Evolutionary conservation across 2,329 filamentous ascomycete genomes (phyloP), one percentile per base, ranked within the genome.

Genomic region (Colletotrichum sp.): DNA sequence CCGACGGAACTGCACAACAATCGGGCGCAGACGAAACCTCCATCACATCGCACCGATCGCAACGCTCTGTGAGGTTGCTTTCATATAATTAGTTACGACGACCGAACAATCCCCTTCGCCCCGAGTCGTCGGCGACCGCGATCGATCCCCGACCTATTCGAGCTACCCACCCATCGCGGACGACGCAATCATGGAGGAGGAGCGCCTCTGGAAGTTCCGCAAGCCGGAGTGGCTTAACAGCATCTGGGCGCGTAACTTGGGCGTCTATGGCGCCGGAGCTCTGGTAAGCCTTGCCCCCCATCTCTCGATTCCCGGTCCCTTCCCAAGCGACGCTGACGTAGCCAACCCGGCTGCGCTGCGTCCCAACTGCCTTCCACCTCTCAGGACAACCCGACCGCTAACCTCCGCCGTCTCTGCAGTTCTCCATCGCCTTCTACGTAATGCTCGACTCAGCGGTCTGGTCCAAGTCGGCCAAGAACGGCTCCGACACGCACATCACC

Each of bases 361-460:
- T 36, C 27, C n/a, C 60, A 19, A 34, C 6, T 61, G 36, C 8
- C 48, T 25, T 66, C 16, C 19, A 57, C 44, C 57, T 13, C 3
- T 3, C 66, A 11, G n/a, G 28, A 28, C n/a, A 36, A 16, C 25
- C 25, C 16, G n/a, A 8, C 2, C n/a, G 68, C 77, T 77, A 77
- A 78, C 69, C 34, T 8, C 27, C 12, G 7, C 30, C 8, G 25
- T 5, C 7, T n/a, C 15, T 8, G 71, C 79, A 93, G 92, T 93
- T 92, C 88, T 92, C 92, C 64, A 86, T 93, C 82, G 91, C 91
- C 77, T 94, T 94, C 85, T 93, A 93, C 87, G 87, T 91, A 81
- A 90, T 94, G 85, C 90, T 94, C 84, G 92, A 94, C 83, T 88
- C 90, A 7, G 91, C 92, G 77, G 91, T 93, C 66, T 94, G 91